These are phyloP conservation scores for Millerozyma acaciae DNA, from an alignment of 805 yeast genomes.

Conservation along the genomic window DNA sequence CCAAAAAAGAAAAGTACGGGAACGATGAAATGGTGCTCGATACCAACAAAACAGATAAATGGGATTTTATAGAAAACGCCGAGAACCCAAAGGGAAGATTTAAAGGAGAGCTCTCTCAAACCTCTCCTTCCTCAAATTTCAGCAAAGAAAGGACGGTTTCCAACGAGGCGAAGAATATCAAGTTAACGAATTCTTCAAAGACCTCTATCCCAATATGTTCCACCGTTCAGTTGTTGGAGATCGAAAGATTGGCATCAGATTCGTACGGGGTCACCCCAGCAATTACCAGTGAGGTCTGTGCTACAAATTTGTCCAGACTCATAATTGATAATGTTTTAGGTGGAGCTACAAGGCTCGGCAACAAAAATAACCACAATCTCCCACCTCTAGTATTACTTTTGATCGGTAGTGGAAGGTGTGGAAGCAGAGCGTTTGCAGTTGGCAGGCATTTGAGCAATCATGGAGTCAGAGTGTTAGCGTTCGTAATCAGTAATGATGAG, in stretches of 20 bases:
- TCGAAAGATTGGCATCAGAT: conserved; percentile 58
- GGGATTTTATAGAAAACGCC: conserved; percentile 45
- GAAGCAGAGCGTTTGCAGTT: conserved; percentile 70
- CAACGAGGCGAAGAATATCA: conserved; percentile 11
- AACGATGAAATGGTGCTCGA: conserved; percentile 73
- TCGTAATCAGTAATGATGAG: conserved; percentile 32
- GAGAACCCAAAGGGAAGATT: conserved; percentile 6
- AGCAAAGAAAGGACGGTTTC: conserved; percentile 8
- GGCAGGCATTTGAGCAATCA: conserved; percentile 77
- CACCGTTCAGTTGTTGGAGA: conserved; percentile 74
- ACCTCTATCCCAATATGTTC: conserved; percentile 58
- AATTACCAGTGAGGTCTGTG: conserved; percentile 60
- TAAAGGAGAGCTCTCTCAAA: conserved; percentile 13
- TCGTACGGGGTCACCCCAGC: conserved; percentile 46
- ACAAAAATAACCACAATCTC: conserved; percentile 63
- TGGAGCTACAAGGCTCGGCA: conserved; percentile 59
- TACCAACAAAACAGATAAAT: conserved; percentile 38
- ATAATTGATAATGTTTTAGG: conserved; percentile 58
- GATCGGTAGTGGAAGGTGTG: conserved; percentile 72
- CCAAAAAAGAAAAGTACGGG: conserved; percentile 50
- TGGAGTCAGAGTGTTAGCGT: conserved; percentile 64
- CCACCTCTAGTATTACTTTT: conserved; percentile 73
- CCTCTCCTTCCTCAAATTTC: conserved; percentile 15
- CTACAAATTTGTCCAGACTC: conserved; percentile 58
- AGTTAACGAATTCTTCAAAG: conserved; percentile 17